Percentiles rank a stretch among this genome's conserved stretches.
Conservation (phyloP, 768 basidiomycete species). For the Cubamyces lactineus region DNA sequence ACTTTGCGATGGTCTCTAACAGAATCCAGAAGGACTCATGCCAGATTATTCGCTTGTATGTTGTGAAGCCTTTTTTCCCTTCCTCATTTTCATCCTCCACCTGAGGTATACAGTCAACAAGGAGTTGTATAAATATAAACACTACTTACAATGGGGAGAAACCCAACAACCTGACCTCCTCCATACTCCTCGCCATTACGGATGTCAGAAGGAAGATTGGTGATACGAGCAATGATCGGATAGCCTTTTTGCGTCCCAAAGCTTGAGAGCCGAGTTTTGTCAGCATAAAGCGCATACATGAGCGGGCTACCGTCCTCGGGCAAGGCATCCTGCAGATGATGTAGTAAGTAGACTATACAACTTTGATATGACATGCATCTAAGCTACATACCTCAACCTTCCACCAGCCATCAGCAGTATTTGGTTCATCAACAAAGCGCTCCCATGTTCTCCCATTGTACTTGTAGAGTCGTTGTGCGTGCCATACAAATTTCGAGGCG, state of each 20-base stretch:
- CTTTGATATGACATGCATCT: too few relatives aligned
- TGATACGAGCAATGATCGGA: constrained; percentile 23
- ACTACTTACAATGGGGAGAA: too few relatives aligned
- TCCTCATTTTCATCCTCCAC: too few relatives aligned
- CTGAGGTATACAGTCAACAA: too few relatives aligned
- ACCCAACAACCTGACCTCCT: constrained; percentile 29
- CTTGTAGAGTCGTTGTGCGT: too few relatives aligned
- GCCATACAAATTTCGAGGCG: too few relatives aligned
- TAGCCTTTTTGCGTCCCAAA: too few relatives aligned
- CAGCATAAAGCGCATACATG: constrained; percentile 24
- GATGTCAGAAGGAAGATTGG: constrained; percentile 23
- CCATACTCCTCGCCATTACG: constrained; percentile 22
- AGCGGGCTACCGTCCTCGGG: constrained; percentile 16
- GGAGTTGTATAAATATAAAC: constrained; percentile 23
- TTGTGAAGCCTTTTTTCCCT: constrained; percentile 21
- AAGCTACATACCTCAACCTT: constrained; percentile 38
- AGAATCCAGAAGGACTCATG: constrained; percentile 26
- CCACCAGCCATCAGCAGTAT: constrained; percentile 42
- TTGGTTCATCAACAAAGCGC: constrained; percentile 41
- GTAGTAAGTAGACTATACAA: background rate
- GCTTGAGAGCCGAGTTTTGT: constrained; percentile 28
- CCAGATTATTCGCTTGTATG: constrained; percentile 31
- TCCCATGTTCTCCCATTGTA: constrained; percentile 34
- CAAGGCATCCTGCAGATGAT: background rate
- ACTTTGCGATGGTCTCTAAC: constrained; percentile 8